These are phyloP conservation scores for Pleochaeta shiraiana DNA, from an alignment of 2,329 filamentous ascomycete genomes.

Conservation along the genomic window DNA sequence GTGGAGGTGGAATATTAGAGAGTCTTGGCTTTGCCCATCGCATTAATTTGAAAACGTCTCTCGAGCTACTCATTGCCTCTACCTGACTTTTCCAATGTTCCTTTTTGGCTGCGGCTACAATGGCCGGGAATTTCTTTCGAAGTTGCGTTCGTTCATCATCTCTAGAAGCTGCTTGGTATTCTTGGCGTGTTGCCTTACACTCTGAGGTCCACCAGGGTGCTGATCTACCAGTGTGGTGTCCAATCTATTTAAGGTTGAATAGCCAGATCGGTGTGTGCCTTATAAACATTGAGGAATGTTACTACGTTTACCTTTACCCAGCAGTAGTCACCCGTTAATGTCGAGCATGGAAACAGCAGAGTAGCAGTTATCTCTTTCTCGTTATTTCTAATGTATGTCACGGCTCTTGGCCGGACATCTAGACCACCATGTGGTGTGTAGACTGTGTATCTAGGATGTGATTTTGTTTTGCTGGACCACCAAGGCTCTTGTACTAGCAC, in stretches of 20 bases:
- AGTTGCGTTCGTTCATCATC: neutral
- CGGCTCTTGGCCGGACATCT: constrained; percentile 1
- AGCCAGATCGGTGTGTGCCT: neutral
- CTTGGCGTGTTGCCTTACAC: neutral
- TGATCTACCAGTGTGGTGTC: neutral
- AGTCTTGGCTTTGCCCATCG: neutral
- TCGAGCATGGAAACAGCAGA: neutral
- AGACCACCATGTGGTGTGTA: neutral
- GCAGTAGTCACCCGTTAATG: neutral
- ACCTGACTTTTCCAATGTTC: neutral
- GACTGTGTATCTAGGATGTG: neutral
- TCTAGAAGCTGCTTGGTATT: neutral
- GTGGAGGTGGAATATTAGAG: neutral
- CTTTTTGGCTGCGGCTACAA: neutral
- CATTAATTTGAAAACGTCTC: neutral
- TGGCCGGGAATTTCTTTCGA: neutral
- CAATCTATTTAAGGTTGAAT: neutral
- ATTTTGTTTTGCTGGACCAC: neutral
- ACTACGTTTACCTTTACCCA: neutral
- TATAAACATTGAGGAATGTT: neutral
- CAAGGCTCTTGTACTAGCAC: neutral
- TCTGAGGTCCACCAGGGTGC: neutral
- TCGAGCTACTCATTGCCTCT: neutral
- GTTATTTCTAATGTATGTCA: neutral
- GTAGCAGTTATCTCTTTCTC: neutral